Conservation (phyloP, 2,329 filamentous ascomycete species). For the Sclerotinia nivalis region DNA sequence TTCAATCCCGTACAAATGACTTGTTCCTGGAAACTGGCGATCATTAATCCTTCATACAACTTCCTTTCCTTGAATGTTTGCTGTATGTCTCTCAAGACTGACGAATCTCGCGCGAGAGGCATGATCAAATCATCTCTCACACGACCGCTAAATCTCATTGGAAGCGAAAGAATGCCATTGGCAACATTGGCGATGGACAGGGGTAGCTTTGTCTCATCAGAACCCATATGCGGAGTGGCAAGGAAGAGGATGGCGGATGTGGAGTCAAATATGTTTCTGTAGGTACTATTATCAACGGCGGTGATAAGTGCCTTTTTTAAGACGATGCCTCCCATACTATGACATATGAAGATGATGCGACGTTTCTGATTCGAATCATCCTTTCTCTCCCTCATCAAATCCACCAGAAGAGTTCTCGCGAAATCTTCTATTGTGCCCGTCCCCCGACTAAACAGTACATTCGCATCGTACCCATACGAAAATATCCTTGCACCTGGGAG, state of each 20-base stretch:
- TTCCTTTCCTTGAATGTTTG: constrained; percentile 26
- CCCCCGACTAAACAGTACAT: constrained; percentile 23
- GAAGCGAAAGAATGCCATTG: not conserved
- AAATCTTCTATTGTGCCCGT: constrained; percentile 28
- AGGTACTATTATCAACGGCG: constrained; percentile 25
- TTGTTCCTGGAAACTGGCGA: not conserved
- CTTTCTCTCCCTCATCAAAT: constrained; percentile 11
- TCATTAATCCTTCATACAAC: not conserved
- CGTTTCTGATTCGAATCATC: constrained; percentile 15
- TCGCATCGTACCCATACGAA: constrained; percentile 33
- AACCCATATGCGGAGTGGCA: constrained; percentile 44
- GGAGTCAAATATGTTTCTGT: constrained; percentile 30
- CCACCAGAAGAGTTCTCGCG: constrained; percentile 26
- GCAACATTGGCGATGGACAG: constrained; percentile 8
- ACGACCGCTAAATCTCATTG: not conserved
- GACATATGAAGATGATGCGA: constrained; percentile 31
- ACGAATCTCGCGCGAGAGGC: constrained; percentile 25
- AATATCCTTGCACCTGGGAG: constrained; percentile 33
- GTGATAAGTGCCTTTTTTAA: constrained; percentile 30
- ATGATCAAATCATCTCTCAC: constrained; percentile 25
- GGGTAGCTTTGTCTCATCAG: constrained; percentile 31
- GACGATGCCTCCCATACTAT: constrained; percentile 35
- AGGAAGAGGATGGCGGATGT: constrained; percentile 44
- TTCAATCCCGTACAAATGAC: not conserved
- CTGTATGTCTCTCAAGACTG: constrained; percentile 23